Conservation (phyloP, 768 basidiomycete genomes). For the Rhizopogon rudus region DNA sequence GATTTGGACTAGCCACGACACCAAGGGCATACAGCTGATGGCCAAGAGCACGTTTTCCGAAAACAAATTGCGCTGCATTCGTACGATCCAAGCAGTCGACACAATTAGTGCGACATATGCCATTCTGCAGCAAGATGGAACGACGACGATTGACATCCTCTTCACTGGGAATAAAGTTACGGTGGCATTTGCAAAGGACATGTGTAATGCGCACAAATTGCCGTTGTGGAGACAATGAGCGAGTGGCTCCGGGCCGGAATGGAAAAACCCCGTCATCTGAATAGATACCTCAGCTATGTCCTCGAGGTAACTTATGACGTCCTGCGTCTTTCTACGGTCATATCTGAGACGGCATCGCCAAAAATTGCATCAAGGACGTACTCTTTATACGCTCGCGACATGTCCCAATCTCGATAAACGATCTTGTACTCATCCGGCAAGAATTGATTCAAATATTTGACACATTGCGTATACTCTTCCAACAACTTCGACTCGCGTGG, state of each 20-base stretch:
- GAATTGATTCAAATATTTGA: constrained; percentile 92
- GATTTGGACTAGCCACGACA: constrained; percentile 76
- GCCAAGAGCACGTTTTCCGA: constrained; percentile 90
- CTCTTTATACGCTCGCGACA: constrained; percentile 94
- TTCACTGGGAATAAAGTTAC: not conserved
- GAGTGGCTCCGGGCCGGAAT: constrained; percentile 85
- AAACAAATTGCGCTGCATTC: constrained; percentile 95
- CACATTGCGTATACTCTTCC: constrained; percentile 89
- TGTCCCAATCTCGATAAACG: constrained; percentile 94
- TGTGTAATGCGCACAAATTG: constrained; percentile 25
- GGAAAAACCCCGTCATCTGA: constrained; percentile 90
- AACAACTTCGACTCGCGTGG: constrained; percentile 88
- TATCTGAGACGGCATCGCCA: not conserved
- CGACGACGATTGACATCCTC: constrained; percentile 44
- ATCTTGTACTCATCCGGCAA: constrained; percentile 82
- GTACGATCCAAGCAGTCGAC: constrained; percentile 97
- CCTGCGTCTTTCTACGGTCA: constrained; percentile 75
- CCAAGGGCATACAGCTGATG: constrained; percentile 96
- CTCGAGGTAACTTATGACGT: constrained; percentile 92
- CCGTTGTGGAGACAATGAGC: constrained; percentile 54
- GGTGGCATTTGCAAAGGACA: not conserved
- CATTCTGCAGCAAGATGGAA: constrained; percentile 80
- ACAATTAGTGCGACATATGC: constrained; percentile 91
- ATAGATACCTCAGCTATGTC: constrained; percentile 94
- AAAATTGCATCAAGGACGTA: constrained; percentile 28